Evolutionary conservation across 176 grass and related monocot species (phyloP).

Genomic region (Triticum timopheevii): DNA sequence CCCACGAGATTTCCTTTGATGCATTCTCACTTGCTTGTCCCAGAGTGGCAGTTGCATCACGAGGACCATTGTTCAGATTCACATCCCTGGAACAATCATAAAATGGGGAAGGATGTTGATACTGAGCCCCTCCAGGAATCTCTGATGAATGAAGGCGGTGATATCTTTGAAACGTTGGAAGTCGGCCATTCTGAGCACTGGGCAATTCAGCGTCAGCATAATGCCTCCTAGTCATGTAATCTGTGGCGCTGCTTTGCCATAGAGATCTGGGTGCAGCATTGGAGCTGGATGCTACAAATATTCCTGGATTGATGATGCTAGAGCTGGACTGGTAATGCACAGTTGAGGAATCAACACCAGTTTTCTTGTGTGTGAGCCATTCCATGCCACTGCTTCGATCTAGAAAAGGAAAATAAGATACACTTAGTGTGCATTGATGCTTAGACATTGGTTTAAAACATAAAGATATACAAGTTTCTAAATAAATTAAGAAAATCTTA

Average conservation of each 20-base stretch:
- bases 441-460: background rate
- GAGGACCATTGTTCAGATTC: background rate
- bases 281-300: conserved; percentile 23
- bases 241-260: conserved; percentile 23
- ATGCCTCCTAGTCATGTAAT: conserved; percentile 20
- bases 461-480: background rate
- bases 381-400: conserved; percentile 17
- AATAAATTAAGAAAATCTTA: conserved; percentile 28
- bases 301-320: conserved; percentile 12
- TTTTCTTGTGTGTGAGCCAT: conserved; percentile 38
- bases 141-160: conserved; percentile 7
- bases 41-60: conserved; percentile 17
- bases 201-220: conserved; percentile 5
- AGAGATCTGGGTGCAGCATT: conserved; percentile 25
- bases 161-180: conserved; percentile 16
- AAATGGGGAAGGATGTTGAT: conserved; percentile 10
- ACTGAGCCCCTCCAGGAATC: conserved; percentile 21
- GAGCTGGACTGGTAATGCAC: conserved; percentile 11
- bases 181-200: background rate
- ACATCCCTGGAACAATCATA: conserved; percentile 24
- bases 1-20: conserved; percentile 1
- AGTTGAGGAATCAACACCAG: conserved; percentile 12
- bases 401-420: conserved; percentile 21
- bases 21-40: conserved; percentile 28
- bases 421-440: conserved; percentile 22